These are phyloP conservation scores for Phytophthora cactorum DNA, from an alignment of 352 stramenopile genomes.

Conservation along the genomic window DNA sequence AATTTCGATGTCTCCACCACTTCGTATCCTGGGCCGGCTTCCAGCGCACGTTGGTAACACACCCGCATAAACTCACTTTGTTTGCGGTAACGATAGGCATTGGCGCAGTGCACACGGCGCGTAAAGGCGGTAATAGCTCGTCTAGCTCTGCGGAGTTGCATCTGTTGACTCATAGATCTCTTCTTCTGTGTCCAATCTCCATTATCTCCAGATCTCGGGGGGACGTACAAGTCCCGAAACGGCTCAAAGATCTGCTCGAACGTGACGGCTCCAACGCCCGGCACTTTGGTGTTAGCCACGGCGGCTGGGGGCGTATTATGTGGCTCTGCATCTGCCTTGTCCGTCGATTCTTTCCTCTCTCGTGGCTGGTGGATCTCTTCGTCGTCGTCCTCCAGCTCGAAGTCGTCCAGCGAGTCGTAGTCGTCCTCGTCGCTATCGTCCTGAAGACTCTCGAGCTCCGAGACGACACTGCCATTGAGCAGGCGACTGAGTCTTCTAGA, in stretches of 20 bases:
- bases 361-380: slow-evolving; percentile 23
- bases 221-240: slow-evolving; percentile 64
- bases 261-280: slow-evolving; percentile 11
- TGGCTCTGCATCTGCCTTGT: slow-evolving; percentile 18
- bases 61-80: slow-evolving; percentile 71
- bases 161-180: slow-evolving; percentile 13
- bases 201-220: background rate
- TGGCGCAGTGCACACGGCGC: slow-evolving; percentile 45
- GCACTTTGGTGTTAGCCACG: slow-evolving; percentile 11
- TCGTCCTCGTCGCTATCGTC: slow-evolving; percentile 44
- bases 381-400: slow-evolving; percentile 34
- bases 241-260: slow-evolving; percentile 67
- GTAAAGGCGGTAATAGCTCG: slow-evolving; percentile 44
- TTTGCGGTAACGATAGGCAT: slow-evolving; percentile 63
- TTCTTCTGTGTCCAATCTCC: slow-evolving; percentile 5
- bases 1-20: slow-evolving; percentile 21
- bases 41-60: slow-evolving; percentile 60
- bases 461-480: slow-evolving; percentile 23
- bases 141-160: slow-evolving; percentile 33
- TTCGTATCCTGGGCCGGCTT: slow-evolving; percentile 42
- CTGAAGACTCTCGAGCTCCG: slow-evolving; percentile 36
- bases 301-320: slow-evolving; percentile 1
- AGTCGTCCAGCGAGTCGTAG: slow-evolving; percentile 39
- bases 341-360: slow-evolving; percentile 24
- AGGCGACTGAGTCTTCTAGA: slow-evolving; percentile 29